Base-by-base conservation (phyloP, 1,139 yeast genomes). In the Sugiyamaella grinbergsii region DNA sequence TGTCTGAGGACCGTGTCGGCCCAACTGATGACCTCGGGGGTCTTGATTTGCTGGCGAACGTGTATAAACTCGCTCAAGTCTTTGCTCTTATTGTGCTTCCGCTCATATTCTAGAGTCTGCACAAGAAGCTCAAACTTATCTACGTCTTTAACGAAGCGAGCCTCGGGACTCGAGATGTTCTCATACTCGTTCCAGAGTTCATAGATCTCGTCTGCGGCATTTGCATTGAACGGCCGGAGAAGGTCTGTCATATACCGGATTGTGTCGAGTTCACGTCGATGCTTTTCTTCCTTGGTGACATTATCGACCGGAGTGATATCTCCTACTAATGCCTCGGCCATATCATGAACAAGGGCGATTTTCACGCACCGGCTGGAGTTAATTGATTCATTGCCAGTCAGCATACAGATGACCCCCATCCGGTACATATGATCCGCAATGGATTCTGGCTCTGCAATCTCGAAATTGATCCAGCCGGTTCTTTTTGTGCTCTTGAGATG, bases 361-460 rank as follows among this genome's bases (percentile, higher is more conserved):
- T 87, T 85, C 49, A 83, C 85, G 74, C 98, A 90, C 59, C 80
- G 71, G 37, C 69, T 70, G n/a, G 71, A 65, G 57, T 79, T 73
- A 6, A 78, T 69, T 4, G 63, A 56, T 11, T 71, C 68, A 48
- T 82, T 70, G 59, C 86, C 84, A 37, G 87, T 77, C 31, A 88
- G 70, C 85, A 91, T 80, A 20, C 95, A 76, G 49, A 91, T 82
- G 40, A 91, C 75, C 4, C 91, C 82, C 98, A 94, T 93, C 55
- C 99, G 78, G 67, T 93, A 93, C 98, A 93, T 93, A 68, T 93
- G 99, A 68, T 93, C 98, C 15, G 91, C 78, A 51, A 93, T 91
- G 46, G 91, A 82, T 68, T 93, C 94, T 40, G 83, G 80, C 7
- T 69, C 65, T 0, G 81, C 77, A 29, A 93, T 76, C 11, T 80